phyloP scores from a whole-genome alignment of 2,329 filamentous ascomycete genomes.

The Rhinocladiella mackenziei region DNA sequence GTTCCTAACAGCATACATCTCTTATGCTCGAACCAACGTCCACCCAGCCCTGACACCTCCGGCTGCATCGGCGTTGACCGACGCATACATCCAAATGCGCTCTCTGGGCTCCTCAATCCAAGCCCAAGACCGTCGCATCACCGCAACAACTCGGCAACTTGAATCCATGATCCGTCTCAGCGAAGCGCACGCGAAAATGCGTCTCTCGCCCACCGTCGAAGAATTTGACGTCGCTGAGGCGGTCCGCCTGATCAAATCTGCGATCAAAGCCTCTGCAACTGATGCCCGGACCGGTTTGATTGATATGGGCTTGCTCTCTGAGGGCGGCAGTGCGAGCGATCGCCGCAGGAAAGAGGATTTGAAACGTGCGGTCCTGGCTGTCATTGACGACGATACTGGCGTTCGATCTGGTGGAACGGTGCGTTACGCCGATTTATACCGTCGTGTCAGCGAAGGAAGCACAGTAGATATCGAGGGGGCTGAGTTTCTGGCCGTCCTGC shows the following conservation, averaged over 20 bases:
- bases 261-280: slow-evolving; percentile 95
- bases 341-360: slow-evolving; percentile 76
- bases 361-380: slow-evolving; percentile 68
- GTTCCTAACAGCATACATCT: slow-evolving; percentile 95
- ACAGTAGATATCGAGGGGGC: slow-evolving; percentile 65
- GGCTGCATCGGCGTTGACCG: slow-evolving; percentile 77
- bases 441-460: slow-evolving; percentile 67
- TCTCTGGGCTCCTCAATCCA: slow-evolving; percentile 85
- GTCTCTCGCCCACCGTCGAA: slow-evolving; percentile 71
- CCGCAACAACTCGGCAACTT: slow-evolving; percentile 90
- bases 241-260: slow-evolving; percentile 85
- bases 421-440: slow-evolving; percentile 72
- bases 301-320: slow-evolving; percentile 92
- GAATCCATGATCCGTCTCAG: slow-evolving; percentile 97
- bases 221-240: slow-evolving; percentile 82
- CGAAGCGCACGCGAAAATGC: slow-evolving; percentile 98
- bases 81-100: slow-evolving; percentile 90
- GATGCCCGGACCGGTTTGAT: slow-evolving; percentile 86
- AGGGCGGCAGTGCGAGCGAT: slow-evolving; percentile 88
- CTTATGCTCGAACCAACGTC: slow-evolving; percentile 82
- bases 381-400: slow-evolving; percentile 64
- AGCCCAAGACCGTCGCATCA: slow-evolving; percentile 89
- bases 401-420: slow-evolving; percentile 55
- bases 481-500: slow-evolving; percentile 80
- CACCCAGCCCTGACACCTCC: slow-evolving; percentile 76